These are phyloP conservation scores for Tolypocladium endophyticum DNA, from an alignment of 2,329 filamentous ascomycete species.

Conservation along the genomic window DNA sequence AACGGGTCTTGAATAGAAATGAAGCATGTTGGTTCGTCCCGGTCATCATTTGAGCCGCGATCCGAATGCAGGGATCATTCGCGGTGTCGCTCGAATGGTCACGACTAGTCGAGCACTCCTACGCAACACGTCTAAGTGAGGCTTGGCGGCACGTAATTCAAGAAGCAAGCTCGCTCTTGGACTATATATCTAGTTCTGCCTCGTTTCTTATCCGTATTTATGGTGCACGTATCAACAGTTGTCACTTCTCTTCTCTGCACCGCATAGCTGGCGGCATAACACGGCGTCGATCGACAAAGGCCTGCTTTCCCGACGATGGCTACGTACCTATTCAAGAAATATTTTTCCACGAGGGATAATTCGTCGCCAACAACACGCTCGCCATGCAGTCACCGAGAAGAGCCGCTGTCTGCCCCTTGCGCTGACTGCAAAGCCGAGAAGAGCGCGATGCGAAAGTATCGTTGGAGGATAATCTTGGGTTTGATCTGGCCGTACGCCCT, in stretches of 20 bases:
- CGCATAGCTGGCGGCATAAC: background rate
- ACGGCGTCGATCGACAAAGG: background rate
- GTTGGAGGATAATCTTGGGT: conserved; percentile 49
- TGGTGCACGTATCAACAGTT: background rate
- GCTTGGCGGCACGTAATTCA: background rate
- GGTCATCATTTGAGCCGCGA: background rate
- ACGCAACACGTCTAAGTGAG: background rate
- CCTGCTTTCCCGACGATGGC: background rate
- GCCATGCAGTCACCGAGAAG: conserved; percentile 12
- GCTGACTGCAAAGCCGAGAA: conserved; percentile 21
- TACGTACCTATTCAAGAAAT: background rate
- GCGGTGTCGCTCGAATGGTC: background rate
- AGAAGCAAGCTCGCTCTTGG: background rate
- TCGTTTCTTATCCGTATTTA: background rate
- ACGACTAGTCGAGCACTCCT: background rate
- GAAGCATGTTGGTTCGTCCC: background rate
- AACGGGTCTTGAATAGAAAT: background rate
- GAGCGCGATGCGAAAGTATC: conserved; percentile 26
- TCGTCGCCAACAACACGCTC: background rate
- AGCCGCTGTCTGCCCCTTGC: conserved; percentile 11
- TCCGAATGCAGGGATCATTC: background rate
- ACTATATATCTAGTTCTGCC: background rate
- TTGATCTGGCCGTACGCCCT: conserved; percentile 51
- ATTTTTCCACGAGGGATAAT: background rate
- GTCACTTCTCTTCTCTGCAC: background rate